Base-by-base conservation (phyloP, 805 yeast genomes). In the Pichia exigua region DNA sequence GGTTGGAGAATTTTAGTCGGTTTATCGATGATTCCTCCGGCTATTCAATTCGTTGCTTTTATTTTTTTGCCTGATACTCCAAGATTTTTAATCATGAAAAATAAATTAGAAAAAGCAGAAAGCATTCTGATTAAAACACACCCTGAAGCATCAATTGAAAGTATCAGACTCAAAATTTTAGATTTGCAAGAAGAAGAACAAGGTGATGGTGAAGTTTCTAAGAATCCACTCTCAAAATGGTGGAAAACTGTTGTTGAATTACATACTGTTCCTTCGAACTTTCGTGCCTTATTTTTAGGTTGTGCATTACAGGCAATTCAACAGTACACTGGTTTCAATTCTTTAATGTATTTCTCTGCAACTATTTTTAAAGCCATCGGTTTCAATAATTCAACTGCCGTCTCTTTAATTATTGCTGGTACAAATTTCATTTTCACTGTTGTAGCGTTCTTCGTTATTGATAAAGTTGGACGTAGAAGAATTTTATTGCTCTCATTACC, bases 1-100 rank as follows among this genome's bases (percentile, higher is more conserved):
- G 98, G 98, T 49, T 92, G 98, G 98, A 80, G 97, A 67, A 79
- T 89, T 43, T 75, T 89, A 27, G 97, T 94, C 38, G 98, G 97
- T 6, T 70, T 94, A 38, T 85, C 96, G 46, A 78, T 94, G 73
- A 78, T 92, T 28, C 98, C 98, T 15, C 87, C 96, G 8, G 83
- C 76, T 18, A 57, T 82, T 28, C 98, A 92, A 71, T 78, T 87
- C 65, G 73, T 74, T 21, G 76, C 88, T 47, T 91, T 94, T 65
- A 66, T 81, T 61, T 91, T 88, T 72, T 77, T 92, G 67, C 98
- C 99, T 13, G 99, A 92, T 64, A 90, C 98, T 13, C 99, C 99
- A 53, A 80, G 99, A 66, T 92, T 71, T 65, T 82, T 92, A 61
- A 82, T 92, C 45, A 81, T 86, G 74, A 78, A 81, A 56, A 85